Percentiles rank a stretch among this genome's conserved stretches.
These are phyloP conservation scores for Allantophomopsis cytisporea DNA, from an alignment of 2,329 filamentous ascomycete genomes.

Conservation along the genomic window DNA sequence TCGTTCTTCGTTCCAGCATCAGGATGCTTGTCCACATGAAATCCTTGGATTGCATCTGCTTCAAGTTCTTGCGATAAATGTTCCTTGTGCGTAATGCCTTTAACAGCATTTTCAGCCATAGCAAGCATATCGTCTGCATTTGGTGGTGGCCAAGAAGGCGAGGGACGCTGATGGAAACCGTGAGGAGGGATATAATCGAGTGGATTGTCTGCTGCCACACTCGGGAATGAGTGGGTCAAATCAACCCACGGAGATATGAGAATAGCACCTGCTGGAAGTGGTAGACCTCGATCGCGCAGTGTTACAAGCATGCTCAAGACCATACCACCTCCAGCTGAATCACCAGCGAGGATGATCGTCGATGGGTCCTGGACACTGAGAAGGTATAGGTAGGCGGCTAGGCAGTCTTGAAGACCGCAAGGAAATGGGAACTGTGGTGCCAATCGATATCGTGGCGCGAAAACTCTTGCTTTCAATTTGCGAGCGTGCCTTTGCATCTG, in stretches of 20 bases:
- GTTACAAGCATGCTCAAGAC: slow-evolving; percentile 66
- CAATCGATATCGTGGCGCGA: slow-evolving; percentile 78
- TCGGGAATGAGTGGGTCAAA: slow-evolving; percentile 89
- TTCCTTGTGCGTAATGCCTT: slow-evolving; percentile 32
- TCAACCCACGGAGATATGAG: slow-evolving; percentile 95
- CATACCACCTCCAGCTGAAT: slow-evolving; percentile 91
- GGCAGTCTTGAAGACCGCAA: slow-evolving; percentile 78
- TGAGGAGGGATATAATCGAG: slow-evolving; percentile 79
- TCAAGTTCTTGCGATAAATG: slow-evolving; percentile 16
- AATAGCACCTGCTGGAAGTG: slow-evolving; percentile 78
- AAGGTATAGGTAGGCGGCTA: slow-evolving; percentile 78
- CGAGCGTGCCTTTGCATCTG: slow-evolving; percentile 93
- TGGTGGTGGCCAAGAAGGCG: slow-evolving; percentile 82
- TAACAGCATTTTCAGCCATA: slow-evolving; percentile 31
- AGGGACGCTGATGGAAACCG: slow-evolving; percentile 87
- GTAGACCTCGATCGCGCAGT: slow-evolving; percentile 69
- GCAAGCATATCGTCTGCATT: slow-evolving; percentile 57
- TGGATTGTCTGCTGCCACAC: slow-evolving; percentile 56
- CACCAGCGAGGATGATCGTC: slow-evolving; percentile 78
- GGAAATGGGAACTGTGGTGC: slow-evolving; percentile 94
- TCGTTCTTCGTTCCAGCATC: slow-evolving; percentile 14
- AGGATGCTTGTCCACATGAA: slow-evolving; percentile 15
- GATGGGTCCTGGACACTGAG: slow-evolving; percentile 62
- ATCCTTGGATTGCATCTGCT: slow-evolving; percentile 21
- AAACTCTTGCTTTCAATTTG: slow-evolving; percentile 80